A percentile compares a stretch with the other conserved stretches of the same genome.
Conservation (phyloP, 2,329 filamentous ascomycete genomes). For the Apiospora arundinis region DNA sequence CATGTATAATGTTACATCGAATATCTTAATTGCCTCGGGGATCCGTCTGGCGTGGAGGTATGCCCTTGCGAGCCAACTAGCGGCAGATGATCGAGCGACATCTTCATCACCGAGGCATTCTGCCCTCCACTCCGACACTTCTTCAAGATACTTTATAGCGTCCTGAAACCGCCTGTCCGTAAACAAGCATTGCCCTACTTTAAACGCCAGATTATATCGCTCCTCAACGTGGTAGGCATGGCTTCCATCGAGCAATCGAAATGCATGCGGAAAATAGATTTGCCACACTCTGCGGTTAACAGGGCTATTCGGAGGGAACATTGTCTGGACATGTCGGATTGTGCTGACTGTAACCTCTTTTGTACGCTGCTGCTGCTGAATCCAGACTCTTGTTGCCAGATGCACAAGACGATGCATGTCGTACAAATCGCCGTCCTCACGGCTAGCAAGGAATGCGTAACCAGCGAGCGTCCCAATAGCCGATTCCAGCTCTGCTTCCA, state of each 20-base stretch:
- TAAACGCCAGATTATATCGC: constrained; percentile 28
- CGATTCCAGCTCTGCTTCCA: constrained; percentile 29
- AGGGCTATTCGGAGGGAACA: constrained; percentile 22
- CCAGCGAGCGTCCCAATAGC: constrained; percentile 41
- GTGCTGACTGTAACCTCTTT: constrained; percentile 19
- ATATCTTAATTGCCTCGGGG: constrained; percentile 31
- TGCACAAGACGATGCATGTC: constrained; percentile 48
- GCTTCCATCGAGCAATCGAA: constrained; percentile 29
- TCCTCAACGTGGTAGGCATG: constrained; percentile 25
- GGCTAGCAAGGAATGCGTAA: constrained; percentile 41
- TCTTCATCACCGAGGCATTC: neutral
- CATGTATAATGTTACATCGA: no score
- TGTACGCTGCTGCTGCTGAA: constrained; percentile 26
- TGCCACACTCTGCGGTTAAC: constrained; percentile 32
- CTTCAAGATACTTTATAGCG: constrained; percentile 25
- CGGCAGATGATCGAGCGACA: neutral
- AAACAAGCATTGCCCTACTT: constrained; percentile 32
- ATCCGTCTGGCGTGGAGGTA: constrained; percentile 28
- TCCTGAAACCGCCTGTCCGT: constrained; percentile 31
- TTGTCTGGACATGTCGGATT: constrained; percentile 16
- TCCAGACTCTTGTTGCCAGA: constrained; percentile 39
- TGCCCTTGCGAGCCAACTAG: constrained; percentile 29
- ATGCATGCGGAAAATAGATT: constrained; percentile 38
- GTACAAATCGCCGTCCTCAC: constrained; percentile 34
- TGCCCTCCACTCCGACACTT: neutral